Evolutionary conservation across 2,329 filamentous ascomycete species (phyloP), one percentile per base, ranked within the genome.

Genomic region (Macroventuria anomochaeta): DNA sequence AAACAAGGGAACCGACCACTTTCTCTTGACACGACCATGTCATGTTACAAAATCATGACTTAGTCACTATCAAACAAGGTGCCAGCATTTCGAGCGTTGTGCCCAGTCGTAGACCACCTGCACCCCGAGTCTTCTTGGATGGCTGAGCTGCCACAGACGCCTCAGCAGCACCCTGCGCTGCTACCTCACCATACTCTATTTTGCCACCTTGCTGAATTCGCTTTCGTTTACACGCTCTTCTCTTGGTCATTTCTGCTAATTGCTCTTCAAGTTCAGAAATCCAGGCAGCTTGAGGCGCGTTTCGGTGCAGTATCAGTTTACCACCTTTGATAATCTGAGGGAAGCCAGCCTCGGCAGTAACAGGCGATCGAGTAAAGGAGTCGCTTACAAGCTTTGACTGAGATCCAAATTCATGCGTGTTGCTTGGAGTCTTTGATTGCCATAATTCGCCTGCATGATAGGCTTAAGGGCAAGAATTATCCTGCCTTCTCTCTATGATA

Each of bases 371-470:
- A 34, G 28, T 37, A 38, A 59, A 29, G 13, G 37, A 55, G 1
- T 53, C 17, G 15, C 31, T 23, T 52, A 61, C 23, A n/a, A 61
- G 53, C 51, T 39, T 58, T 46, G 32, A 59, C 46, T 59, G 44
- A 17, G 50, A 61, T n/a, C 40, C 36, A 41, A 57, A 50, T 44
- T 59, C 32, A 20, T 37, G 41, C 13, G 42, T 46, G 56, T 51
- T 57, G 29, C 46, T 57, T 59, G 39, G 55, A 38, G 52, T 61
- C 34, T 46, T 59, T 8, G 47, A 57, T 25, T 50, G 17, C 58
- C 40, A 58, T 28, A n/a, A n/a, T n/a, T n/a, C n/a, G n/a, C n/a
- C n/a, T n/a, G n/a, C n/a, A n/a, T n/a, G n/a, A n/a, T n/a, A n/a
- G n/a, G n/a, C n/a, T n/a, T n/a, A n/a, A n/a, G n/a, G n/a, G n/a